Percentiles rank a stretch among this genome's conserved stretches.
Conservation (phyloP, 495 filamentous ascomycete species). For the Daldinia concentrica region DNA sequence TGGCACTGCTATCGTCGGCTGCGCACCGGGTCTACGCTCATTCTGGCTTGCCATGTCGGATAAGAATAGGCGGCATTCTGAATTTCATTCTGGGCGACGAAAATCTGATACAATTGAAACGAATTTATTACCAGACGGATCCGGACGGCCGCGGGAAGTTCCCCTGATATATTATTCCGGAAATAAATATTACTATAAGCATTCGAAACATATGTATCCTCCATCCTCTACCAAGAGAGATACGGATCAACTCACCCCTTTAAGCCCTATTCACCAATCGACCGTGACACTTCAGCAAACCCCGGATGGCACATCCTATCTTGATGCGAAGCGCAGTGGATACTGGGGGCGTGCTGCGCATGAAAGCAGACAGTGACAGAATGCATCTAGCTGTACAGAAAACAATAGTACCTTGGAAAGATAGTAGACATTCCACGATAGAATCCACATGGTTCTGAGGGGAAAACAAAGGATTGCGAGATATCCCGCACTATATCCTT, state of each 20-base stretch:
- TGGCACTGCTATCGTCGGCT: constrained; percentile 1
- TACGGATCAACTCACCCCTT: neutral
- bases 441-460: neutral
- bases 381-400: neutral
- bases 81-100: neutral
- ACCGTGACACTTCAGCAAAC: neutral
- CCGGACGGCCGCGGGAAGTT: neutral
- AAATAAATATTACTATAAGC: neutral
- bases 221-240: neutral
- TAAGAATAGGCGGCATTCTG: neutral
- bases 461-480: neutral
- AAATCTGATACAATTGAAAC: neutral
- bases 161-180: neutral
- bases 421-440: neutral
- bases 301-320: neutral
- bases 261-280: neutral
- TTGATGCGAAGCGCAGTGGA: neutral
- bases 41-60: neutral
- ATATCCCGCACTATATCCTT: neutral
- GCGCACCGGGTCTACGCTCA: neutral
- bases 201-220: neutral
- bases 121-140: neutral
- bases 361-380: neutral
- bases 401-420: neutral
- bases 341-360: neutral